Evolutionary conservation across 106 monocot genomes (phyloP), one percentile per base, ranked within the genome.

Genomic region (Dactylorhiza incarnata): DNA sequence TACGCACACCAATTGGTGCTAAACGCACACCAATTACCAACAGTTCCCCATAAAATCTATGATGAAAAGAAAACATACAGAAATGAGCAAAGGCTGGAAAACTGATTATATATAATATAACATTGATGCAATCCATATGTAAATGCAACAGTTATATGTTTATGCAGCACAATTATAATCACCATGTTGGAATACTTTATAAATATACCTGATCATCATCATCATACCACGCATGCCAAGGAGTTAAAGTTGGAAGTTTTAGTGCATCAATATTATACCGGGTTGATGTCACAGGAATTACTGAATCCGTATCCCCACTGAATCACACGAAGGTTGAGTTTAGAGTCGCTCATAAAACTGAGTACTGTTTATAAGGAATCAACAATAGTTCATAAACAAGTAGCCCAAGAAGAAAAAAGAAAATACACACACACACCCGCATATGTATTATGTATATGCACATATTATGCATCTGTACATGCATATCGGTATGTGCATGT

Each of bases 151-250:
- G 26, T 43, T 3, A 9, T 11, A 12, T 67, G 43, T 58, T 58
- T n/a, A 51, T 51, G 51, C 51, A 51, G 26, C 24, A 65, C 3
- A 29, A 4, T 65, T 5, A 65, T 29, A 65, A 65, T 13, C 2
- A 25, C 65, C 19, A 65, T 25, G 12, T 29, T 65, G 26, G 65
- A 65, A 29, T 11, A 29, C 11, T 69, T 69, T 45, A 5, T 7
- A 45, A 46, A 58, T 70, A 63, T 88, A 90, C 99, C 87, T 99
- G 89, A 19, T 87, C 86, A 52, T 93, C 85, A 54, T 92, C 85
- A 67, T 95, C 90, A 77, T 99, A 94, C 99, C 99, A 99, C 72
- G 94, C 83, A 77, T 88, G 91, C 91, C 94, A 99, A 22, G 94
- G 99, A 69, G 83, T 88, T 29, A 87, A 59, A 25, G 99, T 99